Conservation (phyloP, 805 yeast species). For the Pichia heedii region DNA sequence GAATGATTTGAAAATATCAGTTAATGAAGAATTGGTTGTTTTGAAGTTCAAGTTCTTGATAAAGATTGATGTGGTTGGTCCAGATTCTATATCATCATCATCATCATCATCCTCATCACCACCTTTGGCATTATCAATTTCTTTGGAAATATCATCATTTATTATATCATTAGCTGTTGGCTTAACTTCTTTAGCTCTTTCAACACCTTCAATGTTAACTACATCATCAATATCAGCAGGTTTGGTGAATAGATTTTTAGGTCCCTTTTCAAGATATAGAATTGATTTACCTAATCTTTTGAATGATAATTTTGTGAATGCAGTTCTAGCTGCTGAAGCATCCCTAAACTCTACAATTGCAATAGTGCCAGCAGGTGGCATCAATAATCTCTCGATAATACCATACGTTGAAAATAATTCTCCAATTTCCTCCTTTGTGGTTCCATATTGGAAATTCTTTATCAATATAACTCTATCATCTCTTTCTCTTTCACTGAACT, state of each 20-base stretch:
- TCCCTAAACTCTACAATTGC: conserved; percentile 88
- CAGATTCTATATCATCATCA: conserved; percentile 34
- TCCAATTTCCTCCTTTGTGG: conserved; percentile 69
- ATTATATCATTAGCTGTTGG: conserved; percentile 37
- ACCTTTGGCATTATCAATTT: conserved; percentile 21
- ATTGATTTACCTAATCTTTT: conserved; percentile 83
- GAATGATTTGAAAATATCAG: conserved; percentile 54
- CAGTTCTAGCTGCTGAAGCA: conserved; percentile 75
- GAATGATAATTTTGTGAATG: conserved; percentile 80
- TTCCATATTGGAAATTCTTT: conserved; percentile 87
- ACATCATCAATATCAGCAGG: conserved; percentile 38
- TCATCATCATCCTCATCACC: conserved; percentile 13
- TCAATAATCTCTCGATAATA: conserved; percentile 63
- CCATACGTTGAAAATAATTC: conserved; percentile 79
- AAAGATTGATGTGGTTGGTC: conserved; percentile 81
- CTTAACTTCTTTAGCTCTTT: conserved; percentile 34
- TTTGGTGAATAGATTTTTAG: conserved; percentile 64
- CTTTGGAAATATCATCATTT: conserved; percentile 18
- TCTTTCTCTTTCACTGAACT: conserved; percentile 58
- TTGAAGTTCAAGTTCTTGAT: conserved; percentile 86
- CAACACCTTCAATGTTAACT: conserved; percentile 21
- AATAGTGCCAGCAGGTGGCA: conserved; percentile 96
- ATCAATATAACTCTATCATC: conserved; percentile 77
- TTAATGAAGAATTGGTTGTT: conserved; percentile 53
- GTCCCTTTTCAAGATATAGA: conserved; percentile 89